These are phyloP conservation scores for Rosa persica DNA, from an alignment of 306 rosid genomes.

Conservation along the genomic window DNA sequence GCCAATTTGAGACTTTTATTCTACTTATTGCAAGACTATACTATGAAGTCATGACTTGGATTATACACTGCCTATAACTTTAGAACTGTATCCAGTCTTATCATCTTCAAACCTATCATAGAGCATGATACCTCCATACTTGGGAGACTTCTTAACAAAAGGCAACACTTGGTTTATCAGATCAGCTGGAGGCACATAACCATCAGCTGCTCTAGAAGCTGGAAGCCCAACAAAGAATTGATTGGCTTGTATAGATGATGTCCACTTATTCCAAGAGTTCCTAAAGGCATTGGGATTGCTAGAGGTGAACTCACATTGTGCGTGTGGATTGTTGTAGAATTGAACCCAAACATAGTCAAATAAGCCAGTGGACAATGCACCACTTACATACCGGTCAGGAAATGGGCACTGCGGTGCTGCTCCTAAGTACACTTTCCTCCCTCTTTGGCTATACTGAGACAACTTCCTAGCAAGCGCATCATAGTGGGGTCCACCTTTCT, in stretches of 20 bases:
- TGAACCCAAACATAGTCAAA: slow-evolving; percentile 34
- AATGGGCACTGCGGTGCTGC: slow-evolving; percentile 42
- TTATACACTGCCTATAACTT: slow-evolving; percentile 11
- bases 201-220: slow-evolving; percentile 21
- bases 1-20: no score
- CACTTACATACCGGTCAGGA: slow-evolving; percentile 9
- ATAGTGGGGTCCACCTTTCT: slow-evolving; percentile 15
- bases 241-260: not conserved
- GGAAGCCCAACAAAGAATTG: slow-evolving; percentile 29
- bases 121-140: slow-evolving; percentile 41
- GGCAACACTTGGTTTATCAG: slow-evolving; percentile 26
- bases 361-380: slow-evolving; percentile 18
- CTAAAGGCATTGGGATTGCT: slow-evolving; percentile 16
- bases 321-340: slow-evolving; percentile 28
- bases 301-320: slow-evolving; percentile 17
- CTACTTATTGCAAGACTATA: not conserved
- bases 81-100: slow-evolving; percentile 8
- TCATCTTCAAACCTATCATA: slow-evolving; percentile 20
- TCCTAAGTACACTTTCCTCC: slow-evolving; percentile 25
- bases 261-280: slow-evolving; percentile 34
- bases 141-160: slow-evolving; percentile 7
- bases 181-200: slow-evolving; percentile 13
- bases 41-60: slow-evolving; percentile 27
- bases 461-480: slow-evolving; percentile 25
- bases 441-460: slow-evolving; percentile 9